These are phyloP conservation scores for Sporothrix protearum DNA, from an alignment of 2,329 filamentous ascomycete genomes.

Conservation along the genomic window DNA sequence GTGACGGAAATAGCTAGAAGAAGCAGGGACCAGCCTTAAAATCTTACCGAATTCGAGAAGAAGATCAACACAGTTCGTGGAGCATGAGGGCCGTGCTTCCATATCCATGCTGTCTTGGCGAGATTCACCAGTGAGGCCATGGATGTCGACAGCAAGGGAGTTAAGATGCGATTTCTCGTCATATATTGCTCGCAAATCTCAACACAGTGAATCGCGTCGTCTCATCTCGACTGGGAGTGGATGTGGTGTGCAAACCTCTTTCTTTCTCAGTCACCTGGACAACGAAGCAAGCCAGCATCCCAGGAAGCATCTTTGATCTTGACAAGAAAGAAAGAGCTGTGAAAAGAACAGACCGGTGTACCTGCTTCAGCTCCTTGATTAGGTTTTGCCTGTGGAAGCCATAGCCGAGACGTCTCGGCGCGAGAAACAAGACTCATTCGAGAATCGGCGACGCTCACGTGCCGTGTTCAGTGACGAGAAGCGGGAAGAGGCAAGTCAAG, in stretches of 20 bases:
- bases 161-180: background rate
- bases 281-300: too few species aligned
- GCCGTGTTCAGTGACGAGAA: background rate
- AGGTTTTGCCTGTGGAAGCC: background rate
- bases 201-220: background rate
- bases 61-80: background rate
- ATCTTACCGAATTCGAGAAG: background rate
- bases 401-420: background rate
- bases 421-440: background rate
- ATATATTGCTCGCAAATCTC: background rate
- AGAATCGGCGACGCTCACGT: background rate
- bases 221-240: background rate
- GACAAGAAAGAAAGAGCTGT: too few species aligned
- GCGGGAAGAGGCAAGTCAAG: too few species aligned
- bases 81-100: conserved; percentile 4
- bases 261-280: too few species aligned
- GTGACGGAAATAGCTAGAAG: background rate
- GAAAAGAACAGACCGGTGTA: too few species aligned
- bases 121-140: background rate
- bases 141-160: background rate
- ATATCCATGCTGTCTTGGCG: background rate
- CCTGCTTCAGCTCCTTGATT: too few species aligned
- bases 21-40: too few species aligned
- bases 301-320: too few species aligned
- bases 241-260: background rate